phyloP scores from a whole-genome alignment of 225 moss, liverwort and hornwort species.

The Polytrichum commune region DNA sequence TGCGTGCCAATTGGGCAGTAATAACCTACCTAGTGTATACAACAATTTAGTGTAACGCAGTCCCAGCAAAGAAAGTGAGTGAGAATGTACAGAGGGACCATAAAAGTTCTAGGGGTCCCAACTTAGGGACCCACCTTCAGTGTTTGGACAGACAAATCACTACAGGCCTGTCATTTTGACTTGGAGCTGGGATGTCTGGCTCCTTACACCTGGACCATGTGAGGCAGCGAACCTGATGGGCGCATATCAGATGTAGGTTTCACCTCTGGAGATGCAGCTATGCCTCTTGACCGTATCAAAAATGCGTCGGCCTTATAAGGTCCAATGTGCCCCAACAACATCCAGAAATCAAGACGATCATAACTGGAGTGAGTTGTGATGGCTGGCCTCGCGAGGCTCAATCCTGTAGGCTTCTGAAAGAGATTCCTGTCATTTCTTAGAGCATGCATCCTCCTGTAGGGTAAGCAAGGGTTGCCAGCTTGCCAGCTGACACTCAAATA shows the following conservation, averaged over 20 bases:
- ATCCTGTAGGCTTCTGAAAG: not conserved
- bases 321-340: not conserved
- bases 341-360: not conserved
- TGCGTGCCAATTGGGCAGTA: conserved; percentile 41
- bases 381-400: not conserved
- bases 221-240: not conserved
- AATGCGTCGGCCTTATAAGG: not conserved
- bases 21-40: conserved; percentile 47
- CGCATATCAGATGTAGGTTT: not conserved
- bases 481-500: conserved; percentile 10
- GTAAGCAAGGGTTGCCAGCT: conserved; percentile 3
- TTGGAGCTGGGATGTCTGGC: not conserved
- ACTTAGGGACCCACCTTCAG: not conserved
- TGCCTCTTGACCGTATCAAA: not conserved
- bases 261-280: not conserved
- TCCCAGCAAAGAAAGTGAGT: conserved; percentile 41
- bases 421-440: not conserved
- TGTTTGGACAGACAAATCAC: not conserved
- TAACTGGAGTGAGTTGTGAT: not conserved
- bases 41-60: conserved; percentile 29
- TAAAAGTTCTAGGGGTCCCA: conserved; percentile 21
- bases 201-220: not conserved
- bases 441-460: not conserved
- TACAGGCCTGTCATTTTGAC: not conserved
- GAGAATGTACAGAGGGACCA: conserved; percentile 40